Percentiles rank a stretch among this genome's conserved stretches.
Evolutionary conservation across 805 yeast species (phyloP).

Genomic region (Myxozyma kluyveri): DNA sequence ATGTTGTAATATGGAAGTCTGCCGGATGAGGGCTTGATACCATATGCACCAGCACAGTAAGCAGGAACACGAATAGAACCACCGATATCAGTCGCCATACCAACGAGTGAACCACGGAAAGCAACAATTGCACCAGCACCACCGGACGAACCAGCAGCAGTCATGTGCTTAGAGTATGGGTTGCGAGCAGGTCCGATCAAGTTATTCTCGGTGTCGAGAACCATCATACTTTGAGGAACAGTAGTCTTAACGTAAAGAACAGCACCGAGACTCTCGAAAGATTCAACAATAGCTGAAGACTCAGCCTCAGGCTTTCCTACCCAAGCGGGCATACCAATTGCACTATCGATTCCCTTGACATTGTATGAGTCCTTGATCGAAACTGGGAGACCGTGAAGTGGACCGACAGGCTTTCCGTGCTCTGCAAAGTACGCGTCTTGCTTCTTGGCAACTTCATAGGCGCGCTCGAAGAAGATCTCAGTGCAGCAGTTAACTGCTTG

Average conservation of each 20-base stretch:
- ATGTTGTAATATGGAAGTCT: slow-evolving; percentile 36
- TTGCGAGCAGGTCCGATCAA: slow-evolving; percentile 50
- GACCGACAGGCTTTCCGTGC: slow-evolving; percentile 53
- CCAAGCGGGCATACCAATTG: slow-evolving; percentile 48
- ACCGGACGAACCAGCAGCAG: slow-evolving; percentile 56
- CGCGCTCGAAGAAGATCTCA: slow-evolving; percentile 51
- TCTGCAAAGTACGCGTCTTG: slow-evolving; percentile 51
- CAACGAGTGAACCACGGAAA: slow-evolving; percentile 47
- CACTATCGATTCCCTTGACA: slow-evolving; percentile 47
- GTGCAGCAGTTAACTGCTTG: slow-evolving; percentile 34
- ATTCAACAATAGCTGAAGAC: slow-evolving; percentile 43
- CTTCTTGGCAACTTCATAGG: slow-evolving; percentile 52
- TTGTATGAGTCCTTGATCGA: slow-evolving; percentile 46
- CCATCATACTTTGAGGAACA: slow-evolving; percentile 57
- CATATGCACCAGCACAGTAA: slow-evolving; percentile 43
- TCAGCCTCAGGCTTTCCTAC: slow-evolving; percentile 40
- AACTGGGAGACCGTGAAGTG: slow-evolving; percentile 61
- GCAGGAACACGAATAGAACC: slow-evolving; percentile 53
- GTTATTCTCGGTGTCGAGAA: slow-evolving; percentile 55
- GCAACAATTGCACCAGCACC: slow-evolving; percentile 53
- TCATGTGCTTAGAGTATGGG: slow-evolving; percentile 45
- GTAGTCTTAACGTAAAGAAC: slow-evolving; percentile 60
- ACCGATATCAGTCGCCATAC: slow-evolving; percentile 54
- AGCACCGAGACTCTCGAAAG: slow-evolving; percentile 46
- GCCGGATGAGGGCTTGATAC: slow-evolving; percentile 44